Conservation (phyloP, 768 basidiomycete species). For the Termitomyces sp. region DNA sequence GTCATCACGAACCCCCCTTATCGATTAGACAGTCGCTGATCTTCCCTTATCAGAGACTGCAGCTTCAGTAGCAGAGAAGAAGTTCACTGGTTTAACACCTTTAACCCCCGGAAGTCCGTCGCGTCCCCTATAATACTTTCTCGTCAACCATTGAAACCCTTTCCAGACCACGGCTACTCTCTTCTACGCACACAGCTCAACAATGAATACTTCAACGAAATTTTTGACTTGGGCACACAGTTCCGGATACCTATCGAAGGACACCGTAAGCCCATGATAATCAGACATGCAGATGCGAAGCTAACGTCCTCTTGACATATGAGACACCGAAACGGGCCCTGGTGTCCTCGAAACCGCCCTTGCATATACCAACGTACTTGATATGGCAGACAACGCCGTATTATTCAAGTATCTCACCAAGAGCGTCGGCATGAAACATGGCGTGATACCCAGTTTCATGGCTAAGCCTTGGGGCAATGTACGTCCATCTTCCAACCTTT, state of each 20-base stretch:
- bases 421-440: constrained; percentile 85
- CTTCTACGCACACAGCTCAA: constrained; percentile 89
- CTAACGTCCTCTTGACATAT: not conserved
- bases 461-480: constrained; percentile 96
- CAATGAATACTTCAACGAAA: constrained; percentile 81
- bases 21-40: not conserved
- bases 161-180: constrained; percentile 93
- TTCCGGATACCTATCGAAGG: constrained; percentile 86
- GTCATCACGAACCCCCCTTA: not conserved
- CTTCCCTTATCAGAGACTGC: constrained; percentile 65
- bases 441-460: constrained; percentile 95
- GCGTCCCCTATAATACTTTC: not conserved
- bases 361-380: constrained; percentile 72
- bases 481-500: constrained; percentile 23
- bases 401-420: constrained; percentile 93
- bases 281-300: not conserved
- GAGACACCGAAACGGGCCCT: constrained; percentile 92
- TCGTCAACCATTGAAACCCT: not conserved
- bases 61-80: constrained; percentile 69
- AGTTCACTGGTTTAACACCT: constrained; percentile 68
- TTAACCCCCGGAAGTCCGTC: constrained; percentile 90
- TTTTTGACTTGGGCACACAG: constrained; percentile 70
- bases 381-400: constrained; percentile 90
- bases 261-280: constrained; percentile 55
- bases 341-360: constrained; percentile 87